A percentile compares a stretch with the other conserved stretches of the same genome.
Evolutionary conservation across 2,329 filamentous ascomycete species (phyloP).

Genomic region (Chalaropsis ovoidea): DNA sequence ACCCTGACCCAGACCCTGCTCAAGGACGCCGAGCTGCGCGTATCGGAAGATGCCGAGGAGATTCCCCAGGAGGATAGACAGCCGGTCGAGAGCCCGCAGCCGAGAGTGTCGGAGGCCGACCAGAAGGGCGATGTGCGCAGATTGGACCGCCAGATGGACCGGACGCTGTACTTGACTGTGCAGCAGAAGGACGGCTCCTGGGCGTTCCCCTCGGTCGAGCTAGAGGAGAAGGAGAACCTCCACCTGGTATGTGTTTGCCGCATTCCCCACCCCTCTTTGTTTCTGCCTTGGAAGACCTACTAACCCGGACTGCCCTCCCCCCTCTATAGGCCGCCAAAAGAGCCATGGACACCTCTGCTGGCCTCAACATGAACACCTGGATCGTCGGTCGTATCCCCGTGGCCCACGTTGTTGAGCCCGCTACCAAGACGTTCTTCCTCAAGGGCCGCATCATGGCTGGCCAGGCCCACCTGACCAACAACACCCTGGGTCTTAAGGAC

Average conservation of each 20-base stretch:
- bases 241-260: constrained; percentile 60
- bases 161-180: constrained; percentile 81
- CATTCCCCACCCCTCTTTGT: neutral
- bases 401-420: constrained; percentile 60
- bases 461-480: constrained; percentile 69
- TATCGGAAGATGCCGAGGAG: constrained; percentile 51
- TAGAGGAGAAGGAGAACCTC: constrained; percentile 63
- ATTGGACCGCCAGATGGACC: constrained; percentile 66
- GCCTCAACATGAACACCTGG: constrained; percentile 98
- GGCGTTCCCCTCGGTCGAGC: constrained; percentile 66
- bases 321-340: constrained; percentile 63
- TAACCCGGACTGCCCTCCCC: constrained; percentile 26
- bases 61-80: constrained; percentile 50
- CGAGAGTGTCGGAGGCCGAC: constrained; percentile 70
- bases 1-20: constrained; percentile 58
- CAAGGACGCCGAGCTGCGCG: constrained; percentile 59
- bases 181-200: constrained; percentile 60
- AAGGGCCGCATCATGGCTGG: constrained; percentile 95
- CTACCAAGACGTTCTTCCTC: constrained; percentile 87
- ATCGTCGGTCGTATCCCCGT: constrained; percentile 84
- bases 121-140: constrained; percentile 60
- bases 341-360: constrained; percentile 64
- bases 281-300: neutral
- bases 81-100: constrained; percentile 58
- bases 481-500: constrained; percentile 62